Conservation (phyloP, 768 basidiomycete genomes). For the Serendipita vermifera region DNA sequence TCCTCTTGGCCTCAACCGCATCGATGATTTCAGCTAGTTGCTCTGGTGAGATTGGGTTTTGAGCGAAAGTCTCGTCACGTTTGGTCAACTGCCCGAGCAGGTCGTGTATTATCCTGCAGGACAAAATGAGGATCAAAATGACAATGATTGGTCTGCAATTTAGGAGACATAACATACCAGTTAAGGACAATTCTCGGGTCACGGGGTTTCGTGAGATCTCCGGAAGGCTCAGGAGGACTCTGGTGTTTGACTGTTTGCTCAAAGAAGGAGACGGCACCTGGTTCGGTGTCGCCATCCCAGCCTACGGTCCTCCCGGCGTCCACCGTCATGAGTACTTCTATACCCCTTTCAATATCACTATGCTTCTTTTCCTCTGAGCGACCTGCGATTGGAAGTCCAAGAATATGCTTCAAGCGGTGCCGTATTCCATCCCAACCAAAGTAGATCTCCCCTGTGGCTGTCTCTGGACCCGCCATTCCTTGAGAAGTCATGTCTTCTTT, state of each 20-base stretch:
- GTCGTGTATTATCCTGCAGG: slow-evolving; percentile 73
- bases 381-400: slow-evolving; percentile 14
- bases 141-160: no score
- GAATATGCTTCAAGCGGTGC: neutral
- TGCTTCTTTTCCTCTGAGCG: neutral
- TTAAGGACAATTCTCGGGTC: slow-evolving; percentile 66
- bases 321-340: slow-evolving; percentile 61
- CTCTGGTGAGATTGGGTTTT: slow-evolving; percentile 44
- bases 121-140: neutral
- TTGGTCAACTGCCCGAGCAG: slow-evolving; percentile 63
- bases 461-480: neutral
- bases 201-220: slow-evolving; percentile 32
- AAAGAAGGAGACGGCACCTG: slow-evolving; percentile 64
- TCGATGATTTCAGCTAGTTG: slow-evolving; percentile 71
- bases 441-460: neutral
- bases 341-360: slow-evolving; percentile 28
- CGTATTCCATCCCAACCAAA: neutral
- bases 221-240: neutral
- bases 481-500: neutral
- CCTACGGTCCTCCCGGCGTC: slow-evolving; percentile 51
- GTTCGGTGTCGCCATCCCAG: slow-evolving; percentile 42
- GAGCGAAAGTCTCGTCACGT: slow-evolving; percentile 40
- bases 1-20: slow-evolving; percentile 45
- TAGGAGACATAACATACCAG: slow-evolving; percentile 61
- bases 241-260: slow-evolving; percentile 34